These are phyloP conservation scores for Scheffersomyces lignosus DNA, from an alignment of 805 yeast genomes.

Conservation along the genomic window DNA sequence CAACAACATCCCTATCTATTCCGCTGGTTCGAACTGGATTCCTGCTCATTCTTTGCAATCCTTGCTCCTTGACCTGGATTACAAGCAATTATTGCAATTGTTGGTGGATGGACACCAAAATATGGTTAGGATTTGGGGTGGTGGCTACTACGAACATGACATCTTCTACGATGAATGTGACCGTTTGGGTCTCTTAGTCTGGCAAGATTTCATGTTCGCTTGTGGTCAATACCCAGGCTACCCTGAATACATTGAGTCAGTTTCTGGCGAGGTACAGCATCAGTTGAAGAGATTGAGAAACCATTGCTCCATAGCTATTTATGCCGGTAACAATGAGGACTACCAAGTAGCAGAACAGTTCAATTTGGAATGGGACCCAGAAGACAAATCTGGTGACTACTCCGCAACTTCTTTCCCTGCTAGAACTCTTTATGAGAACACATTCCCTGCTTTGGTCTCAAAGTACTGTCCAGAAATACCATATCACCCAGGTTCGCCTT, in stretches of 20 bases:
- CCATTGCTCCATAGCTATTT: conserved; percentile 39
- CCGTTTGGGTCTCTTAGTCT: conserved; percentile 43
- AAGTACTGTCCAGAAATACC: conserved; percentile 23
- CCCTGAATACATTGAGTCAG: conserved; percentile 31
- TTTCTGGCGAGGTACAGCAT: conserved; percentile 34
- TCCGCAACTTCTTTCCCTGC: conserved; percentile 44
- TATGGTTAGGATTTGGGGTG: conserved; percentile 52
- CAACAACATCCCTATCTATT: conserved; percentile 39
- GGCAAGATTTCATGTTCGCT: conserved; percentile 62
- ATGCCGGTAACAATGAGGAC: conserved; percentile 49
- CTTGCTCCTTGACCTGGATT: conserved; percentile 31
- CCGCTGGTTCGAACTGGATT: conserved; percentile 49
- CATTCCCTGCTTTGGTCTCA: conserved; percentile 35
- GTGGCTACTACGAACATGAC: conserved; percentile 47
- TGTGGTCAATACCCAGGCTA: conserved; percentile 55
- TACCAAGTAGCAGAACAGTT: conserved; percentile 45
- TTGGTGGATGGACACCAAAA: conserved; percentile 41
- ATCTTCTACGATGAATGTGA: conserved; percentile 46
- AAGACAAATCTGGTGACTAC: conserved; percentile 24
- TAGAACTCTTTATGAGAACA: conserved; percentile 38
- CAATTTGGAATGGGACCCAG: conserved; percentile 26
- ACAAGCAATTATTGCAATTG: conserved; percentile 34
- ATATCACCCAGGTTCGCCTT: conserved; percentile 52
- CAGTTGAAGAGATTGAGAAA: conserved; percentile 45
- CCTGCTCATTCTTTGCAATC: conserved; percentile 46